A percentile compares a stretch with the other conserved stretches of the same genome.
These are phyloP conservation scores for Leishmania amazonensis DNA, from an alignment of 208 protist species.

Conservation along the genomic window DNA sequence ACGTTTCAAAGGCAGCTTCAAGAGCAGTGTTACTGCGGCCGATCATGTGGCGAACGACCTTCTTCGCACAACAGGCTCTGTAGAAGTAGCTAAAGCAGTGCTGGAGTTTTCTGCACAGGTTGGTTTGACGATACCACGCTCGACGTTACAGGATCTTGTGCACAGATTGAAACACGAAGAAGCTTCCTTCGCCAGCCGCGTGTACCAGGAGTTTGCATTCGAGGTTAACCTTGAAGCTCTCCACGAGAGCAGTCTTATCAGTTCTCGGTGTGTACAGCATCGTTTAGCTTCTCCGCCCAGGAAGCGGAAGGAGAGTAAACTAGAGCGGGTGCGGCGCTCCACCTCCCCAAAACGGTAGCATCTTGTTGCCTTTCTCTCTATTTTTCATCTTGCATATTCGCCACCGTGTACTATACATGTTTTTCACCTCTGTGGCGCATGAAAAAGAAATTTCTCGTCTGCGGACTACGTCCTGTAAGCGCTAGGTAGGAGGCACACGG, in stretches of 20 bases:
- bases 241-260: not conserved
- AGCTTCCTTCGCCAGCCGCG: not conserved
- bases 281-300: not conserved
- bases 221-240: slow-evolving; percentile 13
- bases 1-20: slow-evolving; percentile 12
- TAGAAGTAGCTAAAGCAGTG: slow-evolving; percentile 17
- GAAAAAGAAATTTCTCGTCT: not conserved
- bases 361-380: not conserved
- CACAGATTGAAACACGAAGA: not conserved
- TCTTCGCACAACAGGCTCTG: slow-evolving; percentile 25
- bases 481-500: not conserved
- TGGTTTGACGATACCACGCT: slow-evolving; percentile 22
- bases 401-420: not conserved
- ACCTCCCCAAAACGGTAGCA: not conserved
- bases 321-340: slow-evolving; percentile 19
- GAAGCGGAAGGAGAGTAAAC: slow-evolving; percentile 25
- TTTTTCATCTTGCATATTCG: not conserved
- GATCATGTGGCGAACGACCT: slow-evolving; percentile 26
- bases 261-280: not conserved
- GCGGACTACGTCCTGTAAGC: not conserved
- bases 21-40: not conserved
- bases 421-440: not conserved
- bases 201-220: slow-evolving; percentile 12
- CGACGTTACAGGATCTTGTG: slow-evolving; percentile 17
- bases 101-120: slow-evolving; percentile 18